A percentile compares a stretch with the other conserved stretches of the same genome.
These are phyloP conservation scores for Cymbopogon citratus DNA, from an alignment of 176 grass and related monocot genomes.

Conservation along the genomic window DNA sequence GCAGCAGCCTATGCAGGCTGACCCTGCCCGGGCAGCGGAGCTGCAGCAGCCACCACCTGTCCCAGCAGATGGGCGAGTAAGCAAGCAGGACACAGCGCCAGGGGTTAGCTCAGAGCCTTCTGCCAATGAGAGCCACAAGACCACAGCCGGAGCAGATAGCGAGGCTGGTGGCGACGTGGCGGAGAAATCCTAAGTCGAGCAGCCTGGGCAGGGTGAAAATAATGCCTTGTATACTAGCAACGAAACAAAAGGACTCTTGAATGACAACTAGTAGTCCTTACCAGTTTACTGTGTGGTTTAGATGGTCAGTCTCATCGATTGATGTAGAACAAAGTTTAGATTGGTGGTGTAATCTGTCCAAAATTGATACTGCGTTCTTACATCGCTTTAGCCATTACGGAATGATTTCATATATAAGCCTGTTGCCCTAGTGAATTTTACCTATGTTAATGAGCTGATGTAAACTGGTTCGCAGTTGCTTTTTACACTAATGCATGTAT, in stretches of 20 bases:
- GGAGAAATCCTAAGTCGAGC: constrained; percentile 28
- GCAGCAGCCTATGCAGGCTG: constrained; percentile 54
- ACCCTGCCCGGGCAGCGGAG: constrained; percentile 36
- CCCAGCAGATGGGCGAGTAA: constrained; percentile 27
- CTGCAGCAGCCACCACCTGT: constrained; percentile 23
- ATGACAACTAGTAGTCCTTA: constrained; percentile 24
- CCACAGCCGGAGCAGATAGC: constrained; percentile 27
- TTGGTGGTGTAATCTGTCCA: constrained; percentile 12
- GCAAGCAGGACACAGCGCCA: constrained; percentile 41
- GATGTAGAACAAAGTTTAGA: constrained; percentile 40
- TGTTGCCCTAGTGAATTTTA: not conserved
- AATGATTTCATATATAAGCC: constrained; percentile 16
- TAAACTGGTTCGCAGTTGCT: not conserved
- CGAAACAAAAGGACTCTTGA: constrained; percentile 19
- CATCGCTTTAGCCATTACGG: constrained; percentile 31
- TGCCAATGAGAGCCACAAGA: constrained; percentile 54
- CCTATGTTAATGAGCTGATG: not conserved
- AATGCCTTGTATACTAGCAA: constrained; percentile 49
- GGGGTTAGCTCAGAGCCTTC: constrained; percentile 35
- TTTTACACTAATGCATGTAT: not conserved
- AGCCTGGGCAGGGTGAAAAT: constrained; percentile 18
- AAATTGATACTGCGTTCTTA: constrained; percentile 5
- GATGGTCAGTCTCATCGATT: constrained; percentile 10
- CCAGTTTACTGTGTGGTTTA: constrained; percentile 17
- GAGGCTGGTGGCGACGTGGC: constrained; percentile 32